Conservation (phyloP, 192 early-diverging fungal genomes). For the Podila epicladia region DNA sequence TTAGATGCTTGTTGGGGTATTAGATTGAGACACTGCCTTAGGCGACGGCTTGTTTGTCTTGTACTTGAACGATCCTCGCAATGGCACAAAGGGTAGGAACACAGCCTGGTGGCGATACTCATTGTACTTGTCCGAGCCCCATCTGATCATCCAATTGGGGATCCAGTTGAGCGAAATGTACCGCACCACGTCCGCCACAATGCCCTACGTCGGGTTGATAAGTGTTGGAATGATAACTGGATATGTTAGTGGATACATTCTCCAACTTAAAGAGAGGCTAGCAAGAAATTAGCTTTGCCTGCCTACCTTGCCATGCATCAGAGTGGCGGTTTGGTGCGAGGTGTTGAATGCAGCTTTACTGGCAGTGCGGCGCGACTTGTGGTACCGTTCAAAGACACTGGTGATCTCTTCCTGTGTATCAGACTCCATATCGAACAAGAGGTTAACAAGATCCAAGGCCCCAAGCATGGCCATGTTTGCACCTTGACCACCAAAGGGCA, state of each 20-base stretch:
- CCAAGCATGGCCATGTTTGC: slow-evolving; percentile 24
- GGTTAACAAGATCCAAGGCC: slow-evolving; percentile 6
- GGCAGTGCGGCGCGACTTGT: background rate
- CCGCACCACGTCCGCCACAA: slow-evolving; percentile 4
- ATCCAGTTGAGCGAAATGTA: background rate
- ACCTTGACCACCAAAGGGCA: background rate
- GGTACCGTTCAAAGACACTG: slow-evolving; percentile 6
- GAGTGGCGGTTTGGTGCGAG: background rate
- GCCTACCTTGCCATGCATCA: slow-evolving; percentile 17
- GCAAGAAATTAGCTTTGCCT: no score
- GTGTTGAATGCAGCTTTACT: background rate
- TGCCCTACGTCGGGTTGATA: background rate
- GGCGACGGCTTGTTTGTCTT: background rate
- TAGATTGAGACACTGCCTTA: background rate
- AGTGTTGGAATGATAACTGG: no score
- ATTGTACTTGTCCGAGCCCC: slow-evolving; percentile 5
- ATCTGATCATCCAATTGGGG: background rate
- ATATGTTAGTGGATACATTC: background rate
- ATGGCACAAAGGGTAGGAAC: slow-evolving; percentile 3
- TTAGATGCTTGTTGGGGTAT: no score
- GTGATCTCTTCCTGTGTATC: slow-evolving; percentile 11
- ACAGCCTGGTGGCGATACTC: slow-evolving; percentile 6
- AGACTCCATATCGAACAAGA: slow-evolving; percentile 5
- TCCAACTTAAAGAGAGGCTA: background rate
- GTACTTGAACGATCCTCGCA: background rate